Conservation (phyloP, 257 asterid genomes). For the Solanum pimpinellifolium region DNA sequence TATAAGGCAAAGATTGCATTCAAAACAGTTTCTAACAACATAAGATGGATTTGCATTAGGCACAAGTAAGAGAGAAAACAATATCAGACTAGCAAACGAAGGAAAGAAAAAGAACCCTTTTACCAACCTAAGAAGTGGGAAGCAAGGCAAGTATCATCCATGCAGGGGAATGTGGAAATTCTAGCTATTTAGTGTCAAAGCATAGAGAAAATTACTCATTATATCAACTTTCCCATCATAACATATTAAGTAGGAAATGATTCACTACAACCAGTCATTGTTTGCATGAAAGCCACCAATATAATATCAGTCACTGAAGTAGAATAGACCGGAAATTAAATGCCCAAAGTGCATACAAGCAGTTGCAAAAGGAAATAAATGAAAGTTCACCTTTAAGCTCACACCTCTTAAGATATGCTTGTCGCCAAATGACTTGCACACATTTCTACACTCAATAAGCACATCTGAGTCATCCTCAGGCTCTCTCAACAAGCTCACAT, state of each 20-base stretch:
- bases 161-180: neutral
- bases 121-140: neutral
- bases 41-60: neutral
- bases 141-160: neutral
- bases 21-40: neutral
- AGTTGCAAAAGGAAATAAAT: neutral
- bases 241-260: neutral
- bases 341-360: neutral
- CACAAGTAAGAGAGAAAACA: neutral
- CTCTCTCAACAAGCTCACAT: constrained; percentile 20
- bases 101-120: neutral
- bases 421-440: constrained; percentile 90
- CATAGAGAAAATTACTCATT: neutral
- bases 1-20: neutral
- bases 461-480: constrained; percentile 56
- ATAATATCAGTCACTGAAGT: neutral
- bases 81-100: neutral
- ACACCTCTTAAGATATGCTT: constrained; percentile 89
- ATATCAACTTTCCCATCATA: neutral
- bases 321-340: neutral
- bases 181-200: neutral
- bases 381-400: constrained; percentile 80
- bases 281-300: neutral
- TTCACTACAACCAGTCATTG: neutral
- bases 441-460: constrained; percentile 85